These are phyloP conservation scores for Teunomyces funiuensis DNA, from an alignment of 805 yeast species.

Conservation along the genomic window DNA sequence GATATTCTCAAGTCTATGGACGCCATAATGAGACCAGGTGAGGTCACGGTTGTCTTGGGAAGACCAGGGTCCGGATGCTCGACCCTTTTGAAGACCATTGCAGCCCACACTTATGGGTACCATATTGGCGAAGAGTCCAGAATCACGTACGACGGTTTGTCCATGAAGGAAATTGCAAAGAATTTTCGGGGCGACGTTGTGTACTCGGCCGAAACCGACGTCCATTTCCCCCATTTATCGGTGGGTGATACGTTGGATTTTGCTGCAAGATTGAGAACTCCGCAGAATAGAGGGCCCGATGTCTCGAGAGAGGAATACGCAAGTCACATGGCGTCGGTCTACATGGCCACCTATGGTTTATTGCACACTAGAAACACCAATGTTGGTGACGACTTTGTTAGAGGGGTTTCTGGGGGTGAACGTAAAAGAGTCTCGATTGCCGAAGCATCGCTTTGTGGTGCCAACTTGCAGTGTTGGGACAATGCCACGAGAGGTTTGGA, in stretches of 20 bases:
- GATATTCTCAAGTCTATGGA: conserved; percentile 37
- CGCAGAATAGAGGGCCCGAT: conserved; percentile 32
- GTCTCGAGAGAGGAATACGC: conserved; percentile 28
- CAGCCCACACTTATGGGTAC: conserved; percentile 39
- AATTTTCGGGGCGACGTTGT: conserved; percentile 39
- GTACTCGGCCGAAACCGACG: conserved; percentile 54
- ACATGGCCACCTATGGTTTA: conserved; percentile 45
- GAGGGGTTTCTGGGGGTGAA: conserved; percentile 86
- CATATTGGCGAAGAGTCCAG: conserved; percentile 31
- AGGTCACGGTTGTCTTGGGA: conserved; percentile 41
- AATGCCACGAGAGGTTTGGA: conserved; percentile 86
- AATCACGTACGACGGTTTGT: conserved; percentile 35
- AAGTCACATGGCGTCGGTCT: conserved; percentile 18
- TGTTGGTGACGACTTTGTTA: conserved; percentile 60
- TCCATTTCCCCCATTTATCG: conserved; percentile 54
- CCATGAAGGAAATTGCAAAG: conserved; percentile 26
- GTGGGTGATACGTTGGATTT: conserved; percentile 58
- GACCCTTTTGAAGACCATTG: conserved; percentile 39
- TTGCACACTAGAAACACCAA: conserved; percentile 58
- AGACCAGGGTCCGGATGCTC: conserved; percentile 46
- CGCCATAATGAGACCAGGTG: conserved; percentile 38
- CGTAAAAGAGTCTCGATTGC: conserved; percentile 82
- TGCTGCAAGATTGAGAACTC: conserved; percentile 53
- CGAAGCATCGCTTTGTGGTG: conserved; percentile 67
- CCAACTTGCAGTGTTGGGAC: conserved; percentile 70